Evolutionary conservation across 768 basidiomycete species (phyloP).

Genomic region (Phylloporus sp.): DNA sequence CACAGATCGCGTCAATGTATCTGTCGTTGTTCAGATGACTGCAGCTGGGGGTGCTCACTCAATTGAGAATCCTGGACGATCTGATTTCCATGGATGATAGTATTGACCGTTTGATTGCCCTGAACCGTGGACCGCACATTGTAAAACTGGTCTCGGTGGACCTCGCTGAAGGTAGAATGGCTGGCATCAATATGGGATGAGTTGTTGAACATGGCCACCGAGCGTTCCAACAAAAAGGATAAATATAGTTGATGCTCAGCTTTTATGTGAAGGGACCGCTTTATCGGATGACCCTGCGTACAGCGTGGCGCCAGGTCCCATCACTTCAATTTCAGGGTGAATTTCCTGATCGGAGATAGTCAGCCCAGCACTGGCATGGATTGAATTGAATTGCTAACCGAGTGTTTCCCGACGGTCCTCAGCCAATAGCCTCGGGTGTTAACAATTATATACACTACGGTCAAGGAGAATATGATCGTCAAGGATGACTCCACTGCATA

Average conservation of each 20-base stretch:
- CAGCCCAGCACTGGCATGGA: neutral
- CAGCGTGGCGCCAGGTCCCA: neutral
- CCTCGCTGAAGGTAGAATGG: slow-evolving; percentile 16
- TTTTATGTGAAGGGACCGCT: neutral
- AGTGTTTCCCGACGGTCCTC: too few relatives aligned
- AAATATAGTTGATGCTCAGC: neutral
- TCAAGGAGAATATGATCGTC: too few relatives aligned
- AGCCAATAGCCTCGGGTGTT: too few relatives aligned
- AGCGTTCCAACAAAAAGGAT: neutral
- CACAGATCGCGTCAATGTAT: neutral
- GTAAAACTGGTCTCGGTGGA: slow-evolving; percentile 14
- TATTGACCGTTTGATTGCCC: slow-evolving; percentile 16
- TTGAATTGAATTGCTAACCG: too few relatives aligned
- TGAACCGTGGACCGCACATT: slow-evolving; percentile 9
- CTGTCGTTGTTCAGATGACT: neutral
- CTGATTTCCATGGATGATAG: slow-evolving; percentile 18
- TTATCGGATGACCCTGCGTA: neutral
- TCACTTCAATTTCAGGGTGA: neutral
- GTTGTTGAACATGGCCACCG: slow-evolving; percentile 11
- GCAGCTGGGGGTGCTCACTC: neutral
- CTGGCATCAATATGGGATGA: slow-evolving; percentile 10
- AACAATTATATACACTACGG: too few relatives aligned
- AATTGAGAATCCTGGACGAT: slow-evolving; percentile 11
- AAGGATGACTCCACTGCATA: too few relatives aligned
- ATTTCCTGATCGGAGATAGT: neutral